Conservation (phyloP, 345 rosid species). For the Odontarrhena argentea region DNA sequence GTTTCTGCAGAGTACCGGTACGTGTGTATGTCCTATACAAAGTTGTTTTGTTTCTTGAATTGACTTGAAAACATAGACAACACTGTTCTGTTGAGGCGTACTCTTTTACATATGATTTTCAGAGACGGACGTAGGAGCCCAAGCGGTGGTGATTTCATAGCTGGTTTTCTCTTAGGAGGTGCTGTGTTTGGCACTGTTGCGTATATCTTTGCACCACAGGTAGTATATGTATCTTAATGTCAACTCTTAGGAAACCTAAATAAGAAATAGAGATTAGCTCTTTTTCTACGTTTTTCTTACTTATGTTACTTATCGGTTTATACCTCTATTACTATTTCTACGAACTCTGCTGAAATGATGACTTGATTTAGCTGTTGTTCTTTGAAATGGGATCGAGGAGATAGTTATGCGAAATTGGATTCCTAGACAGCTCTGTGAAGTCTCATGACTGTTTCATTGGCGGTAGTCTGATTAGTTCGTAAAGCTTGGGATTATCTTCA, state of each 20-base stretch:
- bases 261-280: constrained; percentile 2
- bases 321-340: neutral
- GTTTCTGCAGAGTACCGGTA: constrained; percentile 69
- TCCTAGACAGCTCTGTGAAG: too few relatives aligned
- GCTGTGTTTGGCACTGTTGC: constrained; percentile 81
- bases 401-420: neutral
- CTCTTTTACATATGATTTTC: constrained; percentile 24
- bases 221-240: constrained; percentile 29
- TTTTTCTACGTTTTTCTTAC: neutral
- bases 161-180: constrained; percentile 90
- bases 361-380: constrained; percentile 9
- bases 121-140: constrained; percentile 63
- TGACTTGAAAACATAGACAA: neutral
- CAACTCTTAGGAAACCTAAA: neutral
- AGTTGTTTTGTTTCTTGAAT: neutral
- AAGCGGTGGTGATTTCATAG: constrained; percentile 78
- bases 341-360: constrained; percentile 8
- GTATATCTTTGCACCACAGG: constrained; percentile 91
- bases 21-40: neutral
- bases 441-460: neutral
- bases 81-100: neutral
- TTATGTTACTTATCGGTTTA: neutral
- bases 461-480: neutral
- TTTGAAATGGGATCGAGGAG: neutral
- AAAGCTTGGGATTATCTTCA: neutral